Conservation (phyloP, 805 yeast genomes). For the Cyberlindnera amylophila region DNA sequence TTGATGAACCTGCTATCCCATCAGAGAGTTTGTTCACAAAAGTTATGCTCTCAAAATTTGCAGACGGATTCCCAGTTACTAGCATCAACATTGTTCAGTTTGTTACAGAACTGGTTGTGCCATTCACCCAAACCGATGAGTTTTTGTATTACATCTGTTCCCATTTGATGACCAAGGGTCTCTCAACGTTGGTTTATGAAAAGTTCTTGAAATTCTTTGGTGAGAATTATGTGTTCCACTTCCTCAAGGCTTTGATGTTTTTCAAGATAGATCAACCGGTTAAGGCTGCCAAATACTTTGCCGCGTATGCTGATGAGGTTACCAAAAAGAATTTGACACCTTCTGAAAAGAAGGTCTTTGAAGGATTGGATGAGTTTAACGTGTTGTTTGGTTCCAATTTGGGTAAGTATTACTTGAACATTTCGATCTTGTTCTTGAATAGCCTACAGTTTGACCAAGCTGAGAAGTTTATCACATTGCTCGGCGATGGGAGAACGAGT, state of each 20-base stretch:
- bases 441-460: slow-evolving; percentile 31
- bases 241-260: slow-evolving; percentile 23
- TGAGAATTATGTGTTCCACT: slow-evolving; percentile 17
- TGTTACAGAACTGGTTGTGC: slow-evolving; percentile 14
- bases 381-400: slow-evolving; percentile 30
- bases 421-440: slow-evolving; percentile 35
- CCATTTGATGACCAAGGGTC: slow-evolving; percentile 11
- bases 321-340: slow-evolving; percentile 22
- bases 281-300: slow-evolving; percentile 31
- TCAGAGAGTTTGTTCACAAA: slow-evolving; percentile 14
- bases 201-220: slow-evolving; percentile 18
- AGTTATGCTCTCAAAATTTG: slow-evolving; percentile 10
- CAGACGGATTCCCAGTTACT: slow-evolving; percentile 17
- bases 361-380: slow-evolving; percentile 21
- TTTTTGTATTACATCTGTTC: slow-evolving; percentile 15
- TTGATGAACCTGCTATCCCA: slow-evolving; percentile 19
- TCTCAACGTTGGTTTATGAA: slow-evolving; percentile 14
- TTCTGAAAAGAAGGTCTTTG: slow-evolving; percentile 23
- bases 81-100: slow-evolving; percentile 11
- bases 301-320: slow-evolving; percentile 27
- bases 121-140: slow-evolving; percentile 18
- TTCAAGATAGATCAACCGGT: slow-evolving; percentile 26
- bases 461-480: slow-evolving; percentile 31
- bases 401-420: slow-evolving; percentile 35
- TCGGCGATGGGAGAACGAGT: slow-evolving; percentile 20